These are phyloP conservation scores for Jaltomata sinuosa DNA, from an alignment of 257 asterid genomes.

Conservation along the genomic window DNA sequence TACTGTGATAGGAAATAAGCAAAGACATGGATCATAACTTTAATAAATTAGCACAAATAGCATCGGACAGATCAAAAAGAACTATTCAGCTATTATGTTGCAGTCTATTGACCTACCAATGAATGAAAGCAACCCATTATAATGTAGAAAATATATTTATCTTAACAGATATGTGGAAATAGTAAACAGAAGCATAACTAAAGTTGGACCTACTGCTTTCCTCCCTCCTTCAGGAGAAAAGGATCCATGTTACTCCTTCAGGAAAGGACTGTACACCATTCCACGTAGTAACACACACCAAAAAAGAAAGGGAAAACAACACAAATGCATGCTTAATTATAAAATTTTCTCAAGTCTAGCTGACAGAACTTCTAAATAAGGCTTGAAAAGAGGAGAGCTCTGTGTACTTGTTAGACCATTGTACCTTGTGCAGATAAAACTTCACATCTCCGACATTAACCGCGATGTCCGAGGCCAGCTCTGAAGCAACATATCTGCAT, in stretches of 20 bases:
- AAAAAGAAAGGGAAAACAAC: neutral
- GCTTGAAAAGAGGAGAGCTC: neutral
- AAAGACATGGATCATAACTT: neutral
- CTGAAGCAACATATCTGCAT: constrained; percentile 80
- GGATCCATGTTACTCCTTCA: neutral
- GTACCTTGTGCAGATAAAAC: constrained; percentile 92
- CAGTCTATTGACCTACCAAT: neutral
- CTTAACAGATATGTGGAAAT: neutral
- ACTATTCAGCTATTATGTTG: neutral
- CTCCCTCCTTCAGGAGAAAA: neutral
- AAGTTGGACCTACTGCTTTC: neutral
- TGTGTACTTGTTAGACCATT: neutral
- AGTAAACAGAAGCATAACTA: neutral
- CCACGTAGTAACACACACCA: neutral
- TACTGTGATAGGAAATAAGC: neutral
- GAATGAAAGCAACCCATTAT: neutral
- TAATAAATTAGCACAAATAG: neutral
- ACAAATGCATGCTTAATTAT: neutral
- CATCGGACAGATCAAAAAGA: neutral
- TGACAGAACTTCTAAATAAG: neutral
- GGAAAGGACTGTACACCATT: neutral
- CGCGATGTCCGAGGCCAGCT: constrained; percentile 70
- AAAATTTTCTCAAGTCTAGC: neutral
- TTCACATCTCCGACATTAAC: constrained; percentile 57
- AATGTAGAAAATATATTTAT: neutral